phyloP scores from a whole-genome alignment of 805 yeast genomes.

The Suhomyces sp. region DNA sequence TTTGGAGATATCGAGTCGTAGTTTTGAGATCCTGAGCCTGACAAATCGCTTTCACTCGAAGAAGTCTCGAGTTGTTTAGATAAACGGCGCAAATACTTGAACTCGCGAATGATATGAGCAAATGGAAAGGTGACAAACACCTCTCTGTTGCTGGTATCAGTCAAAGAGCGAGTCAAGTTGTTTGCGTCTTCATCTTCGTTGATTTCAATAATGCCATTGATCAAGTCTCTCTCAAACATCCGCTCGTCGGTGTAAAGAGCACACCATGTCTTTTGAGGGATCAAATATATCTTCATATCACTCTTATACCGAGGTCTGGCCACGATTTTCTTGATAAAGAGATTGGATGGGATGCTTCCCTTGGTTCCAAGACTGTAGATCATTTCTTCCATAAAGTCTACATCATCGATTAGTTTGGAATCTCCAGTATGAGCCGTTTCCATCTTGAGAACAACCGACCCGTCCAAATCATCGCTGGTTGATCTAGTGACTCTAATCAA shows the following conservation, averaged over 20 bases:
- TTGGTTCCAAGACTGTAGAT: slow-evolving; percentile 36
- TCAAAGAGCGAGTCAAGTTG: background rate
- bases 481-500: slow-evolving; percentile 53
- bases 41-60: background rate
- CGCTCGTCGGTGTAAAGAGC: slow-evolving; percentile 48
- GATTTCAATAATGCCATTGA: slow-evolving; percentile 47
- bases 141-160: slow-evolving; percentile 10
- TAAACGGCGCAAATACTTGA: slow-evolving; percentile 3
- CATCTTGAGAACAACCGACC: slow-evolving; percentile 49
- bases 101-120: slow-evolving; percentile 5
- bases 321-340: slow-evolving; percentile 53
- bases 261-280: slow-evolving; percentile 39
- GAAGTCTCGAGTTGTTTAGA: background rate
- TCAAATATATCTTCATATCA: slow-evolving; percentile 58
- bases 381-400: slow-evolving; percentile 38
- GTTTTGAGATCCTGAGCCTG: background rate
- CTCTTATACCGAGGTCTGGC: slow-evolving; percentile 64
- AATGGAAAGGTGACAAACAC: slow-evolving; percentile 14
- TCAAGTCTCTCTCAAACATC: slow-evolving; percentile 50
- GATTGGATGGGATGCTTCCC: slow-evolving; percentile 45
- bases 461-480: slow-evolving; percentile 50
- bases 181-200: slow-evolving; percentile 10
- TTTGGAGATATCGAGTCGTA: background rate
- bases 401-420: slow-evolving; percentile 48
- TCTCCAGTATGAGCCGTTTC: slow-evolving; percentile 59